Evolutionary conservation across 768 basidiomycete species (phyloP).

Genomic region (Russula sp.): DNA sequence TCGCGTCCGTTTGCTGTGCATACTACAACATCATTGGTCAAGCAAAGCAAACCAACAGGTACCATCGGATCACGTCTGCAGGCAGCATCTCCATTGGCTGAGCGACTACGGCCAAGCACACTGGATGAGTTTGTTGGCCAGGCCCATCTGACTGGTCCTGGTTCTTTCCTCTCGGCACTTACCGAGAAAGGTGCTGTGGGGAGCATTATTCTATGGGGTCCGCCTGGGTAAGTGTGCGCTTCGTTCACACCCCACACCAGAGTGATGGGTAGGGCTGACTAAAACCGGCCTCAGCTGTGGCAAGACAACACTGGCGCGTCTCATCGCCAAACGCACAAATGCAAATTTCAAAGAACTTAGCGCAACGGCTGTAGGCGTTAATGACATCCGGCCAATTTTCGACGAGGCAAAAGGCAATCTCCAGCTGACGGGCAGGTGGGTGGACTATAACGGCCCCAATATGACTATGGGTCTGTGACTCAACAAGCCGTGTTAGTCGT

Average conservation of each 20-base stretch:
- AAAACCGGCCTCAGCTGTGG: constrained; percentile 47
- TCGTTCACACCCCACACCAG: background rate
- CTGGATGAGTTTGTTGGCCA: constrained; percentile 79
- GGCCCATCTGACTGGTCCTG: constrained; percentile 53
- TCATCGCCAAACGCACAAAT: constrained; percentile 60
- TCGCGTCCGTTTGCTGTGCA: background rate
- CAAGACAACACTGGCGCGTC: constrained; percentile 72
- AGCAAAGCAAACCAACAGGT: constrained; percentile 15
- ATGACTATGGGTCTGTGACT: background rate
- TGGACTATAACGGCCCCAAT: background rate
- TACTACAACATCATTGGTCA: background rate
- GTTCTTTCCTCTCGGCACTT: constrained; percentile 56
- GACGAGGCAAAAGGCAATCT: constrained; percentile 72
- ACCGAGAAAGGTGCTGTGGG: constrained; percentile 51
- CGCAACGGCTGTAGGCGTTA: constrained; percentile 67
- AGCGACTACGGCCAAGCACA: constrained; percentile 61
- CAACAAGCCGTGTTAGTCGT: constrained; percentile 42
- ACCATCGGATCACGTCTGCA: constrained; percentile 27
- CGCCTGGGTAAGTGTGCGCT: constrained; percentile 54
- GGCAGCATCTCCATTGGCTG: constrained; percentile 61
- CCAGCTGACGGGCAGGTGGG: constrained; percentile 60
- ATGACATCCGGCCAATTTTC: constrained; percentile 67
- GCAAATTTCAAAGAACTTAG: constrained; percentile 73
- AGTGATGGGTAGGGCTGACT: constrained; percentile 7
- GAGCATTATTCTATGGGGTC: constrained; percentile 72